Evolutionary conservation across 1,284 basidiomycete genomes (phyloP), one percentile per base, ranked within the genome.

Genomic region (Inonotus obliquus): DNA sequence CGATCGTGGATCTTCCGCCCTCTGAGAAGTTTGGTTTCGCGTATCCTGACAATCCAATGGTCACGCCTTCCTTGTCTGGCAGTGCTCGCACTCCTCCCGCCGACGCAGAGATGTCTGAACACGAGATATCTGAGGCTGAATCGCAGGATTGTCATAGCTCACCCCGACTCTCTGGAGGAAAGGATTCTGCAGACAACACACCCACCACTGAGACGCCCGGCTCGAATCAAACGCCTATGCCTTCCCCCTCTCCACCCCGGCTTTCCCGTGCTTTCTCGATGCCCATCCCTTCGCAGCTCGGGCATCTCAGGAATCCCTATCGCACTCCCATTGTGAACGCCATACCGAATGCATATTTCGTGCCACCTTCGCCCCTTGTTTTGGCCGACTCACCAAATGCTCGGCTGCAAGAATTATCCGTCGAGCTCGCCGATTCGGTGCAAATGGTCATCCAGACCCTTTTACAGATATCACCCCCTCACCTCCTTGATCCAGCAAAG

Each of bases 361-460:
- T 67, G 25, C 32, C 53, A 21, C 11, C 37, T 38, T 60, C 66
- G 27, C 38, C 67, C 52, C 59, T 63, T 48, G 67, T 65, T 38
- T 61, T 67, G 14, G 57, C 44, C 7, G 35, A 60, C 21, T 39
- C 72, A 3, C 73, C 77, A 19, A 73, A 76, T 54, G 65, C 76
- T 19, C 79, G 77, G 63, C 78, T 87, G 65, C 79, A 80, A 49
- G 87, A 89, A 62, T 75, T 91, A 59, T 89, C 89, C 0, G 74
- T 89, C 39, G 94, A 96, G 73, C 80, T 96, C 7, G 92, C 93
- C 7, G 93, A 96, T 73, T 88, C 88, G 4, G 84, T 94, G 14
- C 92, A 95, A 74, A 85, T 88, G 75, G 84, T 92, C 59, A 89
- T 96, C 38, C 93, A 96, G 71, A 95, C 91, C 0, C 81, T 96